Evolutionary conservation across 192 early-diverging fungal genomes (phyloP).

Genomic region (Obelidium mucronatum): DNA sequence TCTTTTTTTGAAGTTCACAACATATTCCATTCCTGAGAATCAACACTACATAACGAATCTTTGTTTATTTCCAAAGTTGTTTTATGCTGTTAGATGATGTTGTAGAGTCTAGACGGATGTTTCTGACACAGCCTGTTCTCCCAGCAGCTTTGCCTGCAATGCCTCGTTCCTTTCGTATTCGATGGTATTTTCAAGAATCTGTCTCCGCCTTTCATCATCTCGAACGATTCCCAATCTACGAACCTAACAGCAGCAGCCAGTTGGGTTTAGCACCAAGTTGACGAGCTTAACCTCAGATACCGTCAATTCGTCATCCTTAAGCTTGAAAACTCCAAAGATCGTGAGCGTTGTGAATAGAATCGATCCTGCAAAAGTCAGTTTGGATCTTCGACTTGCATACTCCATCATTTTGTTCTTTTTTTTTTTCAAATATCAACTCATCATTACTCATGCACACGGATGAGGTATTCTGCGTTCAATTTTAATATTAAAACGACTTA

Average conservation of each 20-base stretch:
- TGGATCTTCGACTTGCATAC: background rate
- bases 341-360: slow-evolving; percentile 30
- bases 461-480: too few relatives aligned
- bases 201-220: slow-evolving; percentile 31
- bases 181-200: slow-evolving; percentile 29
- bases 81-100: too few relatives aligned
- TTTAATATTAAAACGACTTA: too few relatives aligned
- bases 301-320: slow-evolving; percentile 29
- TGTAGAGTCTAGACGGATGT: slow-evolving; percentile 20
- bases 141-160: slow-evolving; percentile 12
- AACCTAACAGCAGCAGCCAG: background rate
- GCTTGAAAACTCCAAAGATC: slow-evolving; percentile 27
- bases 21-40: too few relatives aligned
- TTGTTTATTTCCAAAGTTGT: too few relatives aligned
- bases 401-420: too few relatives aligned
- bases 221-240: slow-evolving; percentile 24
- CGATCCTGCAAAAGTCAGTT: slow-evolving; percentile 22
- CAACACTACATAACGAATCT: too few relatives aligned
- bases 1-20: background rate
- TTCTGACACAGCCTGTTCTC: slow-evolving; percentile 22
- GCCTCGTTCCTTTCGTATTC: slow-evolving; percentile 33
- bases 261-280: background rate
- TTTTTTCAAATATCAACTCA: too few relatives aligned
- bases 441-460: too few relatives aligned
- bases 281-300: background rate